These are phyloP conservation scores for Carnegiea gigantea DNA, from an alignment of 179 eudicot genomes.

Conservation along the genomic window DNA sequence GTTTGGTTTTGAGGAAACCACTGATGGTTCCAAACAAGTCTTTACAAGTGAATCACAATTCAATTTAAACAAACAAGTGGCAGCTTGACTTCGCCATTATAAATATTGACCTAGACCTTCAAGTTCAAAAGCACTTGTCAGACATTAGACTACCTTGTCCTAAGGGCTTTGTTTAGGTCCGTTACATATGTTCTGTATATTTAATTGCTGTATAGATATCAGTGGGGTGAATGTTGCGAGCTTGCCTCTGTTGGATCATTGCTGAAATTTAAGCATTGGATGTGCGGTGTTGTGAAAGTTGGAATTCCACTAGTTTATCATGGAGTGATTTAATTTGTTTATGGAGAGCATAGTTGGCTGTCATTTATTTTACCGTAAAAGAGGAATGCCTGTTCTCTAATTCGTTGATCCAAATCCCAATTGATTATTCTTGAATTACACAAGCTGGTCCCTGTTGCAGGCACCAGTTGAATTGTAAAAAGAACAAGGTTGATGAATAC, in stretches of 20 bases:
- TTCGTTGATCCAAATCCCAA: background rate
- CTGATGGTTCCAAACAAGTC: background rate
- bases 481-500: slow-evolving; percentile 62
- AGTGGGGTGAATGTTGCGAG: background rate
- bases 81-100: background rate
- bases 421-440: slow-evolving; percentile 10
- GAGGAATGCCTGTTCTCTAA: background rate
- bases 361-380: background rate
- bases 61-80: background rate
- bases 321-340: background rate
- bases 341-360: background rate
- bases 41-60: background rate
- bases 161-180: background rate
- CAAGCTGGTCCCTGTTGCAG: slow-evolving; percentile 39
- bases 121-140: background rate
- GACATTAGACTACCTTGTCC: background rate
- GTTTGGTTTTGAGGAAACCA: too few relatives aligned
- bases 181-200: background rate
- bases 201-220: background rate
- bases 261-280: background rate
- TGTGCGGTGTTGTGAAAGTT: background rate
- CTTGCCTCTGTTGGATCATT: background rate
- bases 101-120: background rate
- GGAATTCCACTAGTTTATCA: slow-evolving; percentile 6
- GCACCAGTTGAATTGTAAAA: slow-evolving; percentile 62